Evolutionary conservation across 176 grass and related monocot genomes (phyloP), one percentile per base, ranked within the genome.

Genomic region (Lolium multiflorum): DNA sequence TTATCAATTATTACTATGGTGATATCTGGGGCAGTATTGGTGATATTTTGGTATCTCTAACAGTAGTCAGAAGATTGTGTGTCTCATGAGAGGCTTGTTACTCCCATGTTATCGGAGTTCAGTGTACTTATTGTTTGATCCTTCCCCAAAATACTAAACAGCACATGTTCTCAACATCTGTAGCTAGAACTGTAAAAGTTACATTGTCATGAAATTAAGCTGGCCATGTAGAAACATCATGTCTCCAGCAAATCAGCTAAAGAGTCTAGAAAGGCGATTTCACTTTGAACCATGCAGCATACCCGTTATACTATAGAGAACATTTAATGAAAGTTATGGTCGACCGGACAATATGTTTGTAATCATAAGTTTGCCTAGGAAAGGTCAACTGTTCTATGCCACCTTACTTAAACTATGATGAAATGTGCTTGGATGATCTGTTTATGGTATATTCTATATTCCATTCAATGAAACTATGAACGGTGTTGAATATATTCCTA

Each of bases 381-480:
- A 35, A 82, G 18, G 11, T 75, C 5, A 48, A 74, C 2, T 74
- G 15, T 84, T 75, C 60, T 44, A 76, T 4, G 1, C 14, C 46
- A 25, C 12, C 6, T 31, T 48, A 76, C 18, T 52, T 77, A 48
- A 76, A 24, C 48, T n/a, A 52, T 4, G 3, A 24, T 16, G 74
- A 66, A 65, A 13, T 51, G 47, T 64, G 54, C 63, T 26, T 74
- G 43, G 25, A 66, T 85, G 50, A 46, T 66, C 47, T 77, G 60
- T 77, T 85, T 65, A 77, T 11, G 9, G 28, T 77, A 31, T 24
- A 50, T 21, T 70, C 31, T 35, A 35, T 35, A 35, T 35, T 35
- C 6, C 18, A 17, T 20, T 84, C 38, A 28, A 85, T 77, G 44
- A 38, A 65, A 85, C 22, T 66, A 22, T 66, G 22, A 12, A 9